Evolutionary conservation across 2,329 filamentous ascomycete genomes (phyloP), one percentile per base, ranked within the genome.

Genomic region (Colletotrichum neosansevieriae): DNA sequence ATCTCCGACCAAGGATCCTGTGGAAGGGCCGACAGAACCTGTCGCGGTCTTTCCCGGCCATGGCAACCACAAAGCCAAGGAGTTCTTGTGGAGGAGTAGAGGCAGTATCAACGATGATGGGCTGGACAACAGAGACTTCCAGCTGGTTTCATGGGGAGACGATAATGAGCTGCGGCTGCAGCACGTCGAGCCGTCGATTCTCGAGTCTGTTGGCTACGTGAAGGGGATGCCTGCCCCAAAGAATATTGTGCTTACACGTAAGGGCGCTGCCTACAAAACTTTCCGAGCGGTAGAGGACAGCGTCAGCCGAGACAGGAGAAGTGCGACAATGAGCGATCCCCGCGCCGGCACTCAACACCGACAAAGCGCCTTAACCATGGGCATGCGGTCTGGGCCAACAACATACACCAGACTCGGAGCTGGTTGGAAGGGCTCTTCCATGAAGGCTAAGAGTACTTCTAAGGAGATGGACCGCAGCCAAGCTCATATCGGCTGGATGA

Each of bases 81-180:
- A 98, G 74, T 98, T 98, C 70, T 81, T 98, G 11, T 98, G 94
- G 94, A 88, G 94, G 76, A 88, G 89, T 54, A 89, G 94, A 63
- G 94, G 94, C 42, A 80, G 80, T 15, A 84, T 91, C 19, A 86
- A 87, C 17, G 86, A 88, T 15, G 88, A 93, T 61, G 86, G 87
- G n/a, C 80, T 91, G 51, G 94, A 98, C 74, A 84, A 94, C 70
- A 89, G 95, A 73, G 94, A 98, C 59, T 98, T 97, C 71, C 94
- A 98, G 77, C 84, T 98, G 17, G 93, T 98, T 0, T 94, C 94
- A 0, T 98, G 94, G 94, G 94, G 94, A 29, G 91, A 92, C 56
- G 95, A 98, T 77, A 92, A 92, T 72, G 88, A 94, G 74, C 83
- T 98, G 34, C 90, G 92, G 56, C 84, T 98, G 32, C 92, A 97